Base-by-base conservation (phyloP, 257 asterid genomes). In the Oldenlandia corymbosa region DNA sequence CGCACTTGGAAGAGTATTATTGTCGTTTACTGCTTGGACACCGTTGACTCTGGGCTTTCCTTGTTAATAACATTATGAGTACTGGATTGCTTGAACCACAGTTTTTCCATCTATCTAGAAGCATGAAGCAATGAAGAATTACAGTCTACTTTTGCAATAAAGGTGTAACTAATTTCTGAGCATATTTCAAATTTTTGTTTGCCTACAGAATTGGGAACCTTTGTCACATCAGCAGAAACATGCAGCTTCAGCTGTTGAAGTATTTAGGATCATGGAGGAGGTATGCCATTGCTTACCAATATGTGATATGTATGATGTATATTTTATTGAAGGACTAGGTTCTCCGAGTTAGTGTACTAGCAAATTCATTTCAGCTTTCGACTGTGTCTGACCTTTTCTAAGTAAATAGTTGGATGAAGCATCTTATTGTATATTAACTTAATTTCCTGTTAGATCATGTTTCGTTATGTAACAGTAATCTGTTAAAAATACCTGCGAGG, bases 191-290 rank as follows among this genome's bases (percentile, higher is more conserved):
- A 28, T 57, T 41, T n/a, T 50, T 30, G 9, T 12, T 18, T 42
- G 30, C 28, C 46, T 58, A 50, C 86, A 92, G 99, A 84, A 85
- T 43, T 92, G 99, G 99, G 96, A 85, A 57, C 96, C 95, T 68
- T 71, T 89, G 70, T 92, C 99, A 31, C 68, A 74, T 80, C 99
- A 87, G 79, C 84, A 89, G 72, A 92, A 86, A 75, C 95, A 89
- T 51, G 96, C 97, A 68, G 91, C 93, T 75, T 92, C 99, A 66
- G 97, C 91, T 64, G 94, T 92, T 77, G 99, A 92, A 87, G 97
- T 92, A 68, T 87, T 92, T 72, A 82, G 99, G 84, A 92, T 92
- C 73, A 78, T 87, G 71, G 97, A 89, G 76, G 97, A 92, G 96
- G 99, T 92, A 81, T 71, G 75, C 56, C 45, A 60, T 62, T 50